Evolutionary conservation across 164 flowering plant species (phyloP).

Genomic region (Kalanchoe fedtschenkoi): DNA sequence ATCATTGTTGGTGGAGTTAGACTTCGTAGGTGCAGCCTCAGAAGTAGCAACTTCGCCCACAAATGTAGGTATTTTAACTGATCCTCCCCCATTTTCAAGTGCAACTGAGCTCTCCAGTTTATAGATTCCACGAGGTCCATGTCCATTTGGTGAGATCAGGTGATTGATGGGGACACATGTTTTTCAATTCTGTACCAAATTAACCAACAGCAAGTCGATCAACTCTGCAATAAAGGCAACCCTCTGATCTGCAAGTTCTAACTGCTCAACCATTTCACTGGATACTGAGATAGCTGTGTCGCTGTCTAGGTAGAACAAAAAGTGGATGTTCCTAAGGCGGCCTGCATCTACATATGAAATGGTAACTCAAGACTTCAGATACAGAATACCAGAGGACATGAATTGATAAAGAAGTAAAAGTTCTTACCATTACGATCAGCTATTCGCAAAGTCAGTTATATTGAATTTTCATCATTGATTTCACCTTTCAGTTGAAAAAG

Average conservation of each 20-base stretch:
- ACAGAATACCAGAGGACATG: not conserved
- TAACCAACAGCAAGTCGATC: conserved; percentile 14
- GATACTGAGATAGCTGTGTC: conserved; percentile 17
- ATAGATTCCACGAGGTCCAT: not conserved
- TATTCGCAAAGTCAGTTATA: conserved; percentile 16
- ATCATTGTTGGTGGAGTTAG: conserved; percentile 13
- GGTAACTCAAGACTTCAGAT: not conserved
- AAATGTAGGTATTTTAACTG: not conserved
- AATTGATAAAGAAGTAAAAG: not conserved
- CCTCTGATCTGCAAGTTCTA: conserved; percentile 14
- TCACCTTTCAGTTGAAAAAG: conserved; percentile 17
- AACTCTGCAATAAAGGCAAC: conserved; percentile 17
- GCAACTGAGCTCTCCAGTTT: conserved; percentile 15
- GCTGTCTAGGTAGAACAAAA: conserved; percentile 15
- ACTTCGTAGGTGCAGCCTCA: not conserved
- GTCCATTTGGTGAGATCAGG: conserved; percentile 12
- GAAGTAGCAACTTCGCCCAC: not conserved
- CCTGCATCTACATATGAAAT: conserved; percentile 3
- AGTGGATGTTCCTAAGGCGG: conserved; percentile 18
- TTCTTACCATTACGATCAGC: conserved; percentile 14
- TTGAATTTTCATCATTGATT: conserved; percentile 12
- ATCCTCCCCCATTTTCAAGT: not conserved
- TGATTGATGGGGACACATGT: conserved; percentile 17
- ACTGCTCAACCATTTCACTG: conserved; percentile 16
- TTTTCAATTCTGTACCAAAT: conserved; percentile 13